A percentile compares a stretch with the other conserved stretches of the same genome.
phyloP scores from a whole-genome alignment of 305 asterid species.

The Fraxinus dipetala region DNA sequence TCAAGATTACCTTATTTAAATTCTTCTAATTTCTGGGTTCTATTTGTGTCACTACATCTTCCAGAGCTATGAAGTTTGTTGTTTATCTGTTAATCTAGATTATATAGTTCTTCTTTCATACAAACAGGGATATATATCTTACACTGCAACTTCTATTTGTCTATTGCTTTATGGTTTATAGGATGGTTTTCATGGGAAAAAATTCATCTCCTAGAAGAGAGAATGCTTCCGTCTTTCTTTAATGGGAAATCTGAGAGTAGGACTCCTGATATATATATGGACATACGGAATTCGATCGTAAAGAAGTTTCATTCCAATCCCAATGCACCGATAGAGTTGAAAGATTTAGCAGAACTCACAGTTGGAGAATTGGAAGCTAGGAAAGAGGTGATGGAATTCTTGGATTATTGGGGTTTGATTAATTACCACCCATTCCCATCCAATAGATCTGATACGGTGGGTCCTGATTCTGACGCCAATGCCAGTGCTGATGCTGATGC shows the following conservation, averaged over 20 bases:
- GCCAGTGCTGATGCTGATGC: slow-evolving; percentile 28
- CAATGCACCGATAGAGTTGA: slow-evolving; percentile 48
- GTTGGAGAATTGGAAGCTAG: slow-evolving; percentile 70
- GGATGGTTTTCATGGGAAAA: slow-evolving; percentile 98
- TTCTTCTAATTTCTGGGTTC: not conserved
- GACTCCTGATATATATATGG: slow-evolving; percentile 73
- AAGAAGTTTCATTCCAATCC: slow-evolving; percentile 75
- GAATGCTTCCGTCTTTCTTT: slow-evolving; percentile 76
- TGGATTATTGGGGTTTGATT: slow-evolving; percentile 97
- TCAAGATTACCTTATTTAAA: not conserved
- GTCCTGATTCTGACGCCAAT: slow-evolving; percentile 40
- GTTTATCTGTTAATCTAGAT: not conserved
- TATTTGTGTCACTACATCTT: not conserved
- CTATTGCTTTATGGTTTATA: slow-evolving; percentile 25
- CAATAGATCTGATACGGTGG: slow-evolving; percentile 39
- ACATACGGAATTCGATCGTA: slow-evolving; percentile 81
- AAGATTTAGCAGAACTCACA: slow-evolving; percentile 71
- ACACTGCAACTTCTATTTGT: slow-evolving; percentile 8
- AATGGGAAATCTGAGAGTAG: slow-evolving; percentile 72
- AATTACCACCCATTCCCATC: slow-evolving; percentile 86
- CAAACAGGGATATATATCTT: not conserved
- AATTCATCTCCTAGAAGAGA: slow-evolving; percentile 81
- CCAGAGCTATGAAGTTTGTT: not conserved
- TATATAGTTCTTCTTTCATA: not conserved
- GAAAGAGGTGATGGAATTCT: slow-evolving; percentile 92